Conservation (phyloP, 495 filamentous ascomycete genomes). For the Aspergillus haitiensis region DNA sequence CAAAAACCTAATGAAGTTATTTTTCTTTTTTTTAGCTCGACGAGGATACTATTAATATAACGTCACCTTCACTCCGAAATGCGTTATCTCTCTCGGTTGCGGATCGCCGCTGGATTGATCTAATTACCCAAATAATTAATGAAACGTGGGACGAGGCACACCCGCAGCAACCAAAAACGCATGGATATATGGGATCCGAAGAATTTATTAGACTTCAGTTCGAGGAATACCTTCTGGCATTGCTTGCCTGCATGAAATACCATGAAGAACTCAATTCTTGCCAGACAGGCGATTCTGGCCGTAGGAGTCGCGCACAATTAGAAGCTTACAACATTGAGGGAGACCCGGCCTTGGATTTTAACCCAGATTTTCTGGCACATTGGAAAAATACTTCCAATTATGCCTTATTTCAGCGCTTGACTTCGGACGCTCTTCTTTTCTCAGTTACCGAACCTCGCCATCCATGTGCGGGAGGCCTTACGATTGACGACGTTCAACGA, state of each 20-base stretch:
- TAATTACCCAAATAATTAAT: constrained; percentile 86
- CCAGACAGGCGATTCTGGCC: constrained; percentile 30
- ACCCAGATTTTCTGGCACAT: constrained; percentile 64
- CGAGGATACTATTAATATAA: constrained; percentile 81
- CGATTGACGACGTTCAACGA: constrained; percentile 92
- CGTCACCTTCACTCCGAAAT: constrained; percentile 71
- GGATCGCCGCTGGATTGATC: constrained; percentile 95
- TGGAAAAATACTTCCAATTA: constrained; percentile 91
- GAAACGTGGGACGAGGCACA: constrained; percentile 96
- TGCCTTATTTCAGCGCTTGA: constrained; percentile 72
- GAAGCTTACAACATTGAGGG: constrained; percentile 62
- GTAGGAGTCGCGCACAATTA: constrained; percentile 35
- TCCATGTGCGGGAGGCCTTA: constrained; percentile 90
- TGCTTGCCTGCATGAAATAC: constrained; percentile 88
- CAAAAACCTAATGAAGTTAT: not conserved
- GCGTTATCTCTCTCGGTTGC: constrained; percentile 80
- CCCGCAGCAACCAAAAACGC: constrained; percentile 82
- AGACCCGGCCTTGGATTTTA: constrained; percentile 82
- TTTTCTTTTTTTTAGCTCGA: constrained; percentile 59
- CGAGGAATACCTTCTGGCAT: constrained; percentile 90
- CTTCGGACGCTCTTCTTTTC: constrained; percentile 83
- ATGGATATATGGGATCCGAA: constrained; percentile 94
- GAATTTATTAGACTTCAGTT: constrained; percentile 98
- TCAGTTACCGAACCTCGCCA: constrained; percentile 91
- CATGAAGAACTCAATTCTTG: constrained; percentile 64